Base-by-base conservation (phyloP, 1,139 yeast genomes). In the Geotrichum reessii region DNA sequence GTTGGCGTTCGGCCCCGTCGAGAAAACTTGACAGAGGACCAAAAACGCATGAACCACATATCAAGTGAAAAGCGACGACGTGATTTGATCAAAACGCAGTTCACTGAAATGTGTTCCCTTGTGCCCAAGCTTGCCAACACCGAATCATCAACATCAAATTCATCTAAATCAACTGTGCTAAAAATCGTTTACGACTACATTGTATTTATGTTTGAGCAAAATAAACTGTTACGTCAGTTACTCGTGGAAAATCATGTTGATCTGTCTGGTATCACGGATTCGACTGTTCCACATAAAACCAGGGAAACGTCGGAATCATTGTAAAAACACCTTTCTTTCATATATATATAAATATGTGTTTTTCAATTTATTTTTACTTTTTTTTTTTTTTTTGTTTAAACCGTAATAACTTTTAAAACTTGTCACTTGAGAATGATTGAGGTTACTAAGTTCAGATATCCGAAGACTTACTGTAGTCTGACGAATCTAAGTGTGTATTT, bases 51-150 rank as follows among this genome's bases (percentile, higher is more conserved):
- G 58, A 86, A 86, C 67, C 96, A 89, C 70, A 83, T 87, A 7
- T 77, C 82, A 54, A 83, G 88, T 56, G 96, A 89, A 70, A 90
- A 88, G 71, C 81, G 82, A 66, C 79, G 96, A 59, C 78, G 96
- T 52, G 85, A 83, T 63, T 72, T 81, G 65, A 88, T 92, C 69
- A 87, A 87, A 70, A 66, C 66, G 50, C 71, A 72, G 51, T 75
- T 74, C 61, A 71, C 71, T 21, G 72, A 70, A 53, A 68, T 76
- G 67, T 71, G 76, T 56, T 61, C 66, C 5, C 63, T 76, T 51
- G 74, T 76, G 3, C 79, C 78, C 1, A 58, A 62, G 17, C 64
- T 71, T 37, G 62, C 65, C 1, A 31, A 17, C 9, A 27, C 25
- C n/a, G 21, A 37, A 12, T 40, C 51, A 1, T 52, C 52, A 1